phyloP scores from a whole-genome alignment of 441 rosid genomes.

The Croton setiger region DNA sequence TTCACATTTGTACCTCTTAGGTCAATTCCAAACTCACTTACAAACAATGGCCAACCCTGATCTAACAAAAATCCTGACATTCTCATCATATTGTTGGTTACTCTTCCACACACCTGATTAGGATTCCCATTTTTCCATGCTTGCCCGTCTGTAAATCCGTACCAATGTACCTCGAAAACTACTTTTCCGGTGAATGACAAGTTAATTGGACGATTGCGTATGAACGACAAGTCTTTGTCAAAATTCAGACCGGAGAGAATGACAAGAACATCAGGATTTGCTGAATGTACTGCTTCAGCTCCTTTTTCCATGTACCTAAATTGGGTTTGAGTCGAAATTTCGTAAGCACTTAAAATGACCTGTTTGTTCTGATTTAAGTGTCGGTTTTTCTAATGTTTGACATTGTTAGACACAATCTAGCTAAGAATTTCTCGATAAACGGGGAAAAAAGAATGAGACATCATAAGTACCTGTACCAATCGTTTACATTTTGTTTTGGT shows the following conservation, averaged over 20 bases:
- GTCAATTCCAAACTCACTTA: slow-evolving; percentile 83
- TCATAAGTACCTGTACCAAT: slow-evolving; percentile 65
- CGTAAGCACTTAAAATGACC: too few relatives aligned
- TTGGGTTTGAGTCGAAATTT: too few relatives aligned
- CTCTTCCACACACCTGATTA: slow-evolving; percentile 52
- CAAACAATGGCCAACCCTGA: slow-evolving; percentile 62
- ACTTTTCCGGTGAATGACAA: slow-evolving; percentile 50
- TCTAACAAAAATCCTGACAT: slow-evolving; percentile 49
- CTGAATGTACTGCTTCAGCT: slow-evolving; percentile 69
- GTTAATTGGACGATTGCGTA: slow-evolving; percentile 29
- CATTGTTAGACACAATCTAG: too few relatives aligned
- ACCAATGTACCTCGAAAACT: slow-evolving; percentile 78
- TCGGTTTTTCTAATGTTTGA: too few relatives aligned
- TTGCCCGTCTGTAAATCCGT: slow-evolving; percentile 48
- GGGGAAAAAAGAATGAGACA: background rate
- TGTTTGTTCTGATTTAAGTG: too few relatives aligned
- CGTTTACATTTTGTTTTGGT: slow-evolving; percentile 59
- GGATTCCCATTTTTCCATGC: slow-evolving; percentile 58
- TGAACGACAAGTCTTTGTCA: slow-evolving; percentile 50
- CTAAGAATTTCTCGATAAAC: too few relatives aligned
- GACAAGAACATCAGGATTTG: slow-evolving; percentile 65
- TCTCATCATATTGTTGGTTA: slow-evolving; percentile 38
- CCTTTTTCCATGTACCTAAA: slow-evolving; percentile 61
- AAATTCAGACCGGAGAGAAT: slow-evolving; percentile 64
- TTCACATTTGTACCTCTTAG: slow-evolving; percentile 57